Base-by-base conservation (phyloP, 768 basidiomycete genomes). In the Phlegmacium glaucopus region DNA sequence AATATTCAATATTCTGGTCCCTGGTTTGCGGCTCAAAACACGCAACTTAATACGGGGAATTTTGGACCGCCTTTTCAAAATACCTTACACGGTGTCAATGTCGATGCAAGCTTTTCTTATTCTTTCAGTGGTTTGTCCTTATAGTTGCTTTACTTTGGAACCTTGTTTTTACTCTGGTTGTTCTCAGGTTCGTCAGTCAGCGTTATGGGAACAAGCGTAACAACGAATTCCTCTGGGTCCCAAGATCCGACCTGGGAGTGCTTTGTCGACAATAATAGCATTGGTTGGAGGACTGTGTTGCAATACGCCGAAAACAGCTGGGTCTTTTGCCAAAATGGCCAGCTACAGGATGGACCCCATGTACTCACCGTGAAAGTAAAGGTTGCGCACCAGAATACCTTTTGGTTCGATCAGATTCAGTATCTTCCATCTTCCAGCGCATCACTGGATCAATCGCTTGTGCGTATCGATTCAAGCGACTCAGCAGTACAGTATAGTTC, bases 381-480 rank as follows among this genome's bases (percentile, higher is more conserved):
- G 12, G 49, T 52, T 6, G 27, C 44, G 3, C 18, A 46, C 36
- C 32, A 50, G n/a, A 53, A 56, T 13, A 61, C 59, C 1, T 66
- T 66, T 41, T 64, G 63, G 63, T 55, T 66, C n/a, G 65, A 66
- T 42, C 50, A 54, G 16, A 36, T 66, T 29, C 49, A 55, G 22
- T 64, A 58, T 39, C 29, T 52, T 13, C 61, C 65, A 16, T 60
- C 59, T 9, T 32, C 56, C 0, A 29, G 26, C 13, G 48, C 29
- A 0, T 49, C 55, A n/a, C 43, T 56, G n/a, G 53, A 54, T 6
- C 43, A 52, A 10, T 49, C 49, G 12, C 45, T 50, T 0, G 39
- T 58, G 6, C 30, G 50, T 11, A 45, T 59, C 25, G 48, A 44
- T 13, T 50, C 52, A 25, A 36, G 40, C 1, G 61, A 63, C 42